Percentiles rank a stretch among this genome's conserved stretches.
Evolutionary conservation across 805 yeast species (phyloP).

Genomic region (Yamadazyma scolyti): DNA sequence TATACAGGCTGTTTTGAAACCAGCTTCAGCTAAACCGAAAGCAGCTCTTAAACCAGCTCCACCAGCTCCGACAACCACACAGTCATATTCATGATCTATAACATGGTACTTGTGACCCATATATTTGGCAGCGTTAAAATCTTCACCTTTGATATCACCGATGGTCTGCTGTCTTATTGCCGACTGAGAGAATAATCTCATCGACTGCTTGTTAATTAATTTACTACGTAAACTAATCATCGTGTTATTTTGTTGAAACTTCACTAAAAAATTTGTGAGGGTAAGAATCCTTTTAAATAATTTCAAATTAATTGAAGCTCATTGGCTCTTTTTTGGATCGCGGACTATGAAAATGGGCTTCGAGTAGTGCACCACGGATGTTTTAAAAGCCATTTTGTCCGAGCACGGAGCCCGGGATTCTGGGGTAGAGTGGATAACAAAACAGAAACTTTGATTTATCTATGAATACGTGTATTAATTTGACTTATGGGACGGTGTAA

Average conservation of each 20-base stretch:
- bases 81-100: slow-evolving; percentile 96
- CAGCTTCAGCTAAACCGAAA: slow-evolving; percentile 94
- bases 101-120: slow-evolving; percentile 73
- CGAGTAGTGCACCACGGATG: too few relatives aligned
- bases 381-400: too few relatives aligned
- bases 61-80: slow-evolving; percentile 98
- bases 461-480: slow-evolving; percentile 2
- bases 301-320: too few relatives aligned
- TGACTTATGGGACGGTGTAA: slow-evolving; percentile 45
- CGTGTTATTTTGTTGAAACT: too few relatives aligned
- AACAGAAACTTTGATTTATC: not conserved
- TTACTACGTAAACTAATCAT: slow-evolving; percentile 13
- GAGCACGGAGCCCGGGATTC: slow-evolving; percentile 6
- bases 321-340: too few relatives aligned
- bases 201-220: slow-evolving; percentile 3
- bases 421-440: slow-evolving; percentile 4
- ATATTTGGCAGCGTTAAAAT: slow-evolving; percentile 40
- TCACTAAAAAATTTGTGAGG: too few relatives aligned
- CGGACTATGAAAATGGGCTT: too few relatives aligned
- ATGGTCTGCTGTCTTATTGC: slow-evolving; percentile 29
- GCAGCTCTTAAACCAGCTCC: slow-evolving; percentile 99
- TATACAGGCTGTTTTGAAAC: slow-evolving; percentile 95
- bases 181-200: slow-evolving; percentile 24
- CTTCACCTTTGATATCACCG: slow-evolving; percentile 37
- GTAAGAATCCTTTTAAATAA: too few relatives aligned